Conservation (phyloP, 2,329 filamentous ascomycete species). For the Chrysosporium queenslandicum region DNA sequence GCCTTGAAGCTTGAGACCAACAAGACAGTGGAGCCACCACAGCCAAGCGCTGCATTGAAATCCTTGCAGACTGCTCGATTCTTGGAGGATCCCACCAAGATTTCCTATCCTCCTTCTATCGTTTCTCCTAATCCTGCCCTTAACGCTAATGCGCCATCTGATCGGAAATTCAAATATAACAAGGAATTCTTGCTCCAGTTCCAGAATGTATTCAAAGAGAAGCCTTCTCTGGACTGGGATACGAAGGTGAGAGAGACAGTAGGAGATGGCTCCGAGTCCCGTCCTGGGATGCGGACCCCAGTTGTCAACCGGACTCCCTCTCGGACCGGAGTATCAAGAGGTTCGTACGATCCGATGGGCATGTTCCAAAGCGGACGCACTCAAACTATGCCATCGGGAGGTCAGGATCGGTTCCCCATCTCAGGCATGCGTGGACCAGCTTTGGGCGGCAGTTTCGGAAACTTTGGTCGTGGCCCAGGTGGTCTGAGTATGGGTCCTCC, state of each 20-base stretch:
- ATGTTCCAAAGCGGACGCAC: slow-evolving; percentile 46
- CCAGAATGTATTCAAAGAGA: slow-evolving; percentile 90
- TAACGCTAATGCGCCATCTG: slow-evolving; percentile 62
- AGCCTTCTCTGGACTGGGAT: slow-evolving; percentile 89
- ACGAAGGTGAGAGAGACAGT: slow-evolving; percentile 74
- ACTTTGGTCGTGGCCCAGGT: slow-evolving; percentile 49
- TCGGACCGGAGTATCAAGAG: slow-evolving; percentile 33
- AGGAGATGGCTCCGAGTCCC: slow-evolving; percentile 58
- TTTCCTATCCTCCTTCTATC: slow-evolving; percentile 74
- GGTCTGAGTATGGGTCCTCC: slow-evolving; percentile 52
- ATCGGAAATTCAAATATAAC: slow-evolving; percentile 86
- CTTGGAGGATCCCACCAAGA: slow-evolving; percentile 65
- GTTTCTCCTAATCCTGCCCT: slow-evolving; percentile 83
- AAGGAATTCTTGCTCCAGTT: slow-evolving; percentile 93
- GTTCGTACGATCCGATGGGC: slow-evolving; percentile 56
- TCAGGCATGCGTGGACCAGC: slow-evolving; percentile 42
- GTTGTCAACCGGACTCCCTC: slow-evolving; percentile 9
- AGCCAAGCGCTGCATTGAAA: slow-evolving; percentile 88
- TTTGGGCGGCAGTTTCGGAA: slow-evolving; percentile 46
- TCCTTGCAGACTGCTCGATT: slow-evolving; percentile 86
- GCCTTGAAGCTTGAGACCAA: slow-evolving; percentile 81
- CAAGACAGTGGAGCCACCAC: slow-evolving; percentile 77
- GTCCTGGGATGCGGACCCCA: slow-evolving; percentile 27
- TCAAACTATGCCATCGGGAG: slow-evolving; percentile 60
- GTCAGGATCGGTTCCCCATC: slow-evolving; percentile 58